Percentiles rank a stretch among this genome's conserved stretches.
Conservation (phyloP, 2,329 filamentous ascomycete genomes). For the Xylariaceae sp. region DNA sequence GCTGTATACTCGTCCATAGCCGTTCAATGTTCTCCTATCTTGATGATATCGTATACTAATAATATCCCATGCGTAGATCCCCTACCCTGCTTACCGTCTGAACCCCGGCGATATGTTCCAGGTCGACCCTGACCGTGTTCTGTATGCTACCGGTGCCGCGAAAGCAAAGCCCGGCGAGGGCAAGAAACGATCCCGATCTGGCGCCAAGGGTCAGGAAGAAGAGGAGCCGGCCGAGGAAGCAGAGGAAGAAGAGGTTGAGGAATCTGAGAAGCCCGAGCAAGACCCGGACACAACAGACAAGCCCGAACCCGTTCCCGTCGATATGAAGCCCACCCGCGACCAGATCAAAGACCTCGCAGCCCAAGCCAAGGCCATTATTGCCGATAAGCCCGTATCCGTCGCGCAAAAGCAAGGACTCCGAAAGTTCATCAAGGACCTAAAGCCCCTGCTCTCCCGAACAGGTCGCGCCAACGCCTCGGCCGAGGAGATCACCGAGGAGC, state of each 20-base stretch:
- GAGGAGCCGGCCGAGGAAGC: constrained; percentile 22
- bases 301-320: constrained; percentile 21
- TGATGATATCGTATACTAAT: constrained; percentile 5
- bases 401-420: constrained; percentile 73
- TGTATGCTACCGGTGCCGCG: constrained; percentile 76
- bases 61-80: constrained; percentile 57
- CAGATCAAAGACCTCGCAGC: constrained; percentile 48
- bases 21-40: neutral
- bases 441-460: constrained; percentile 55
- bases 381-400: constrained; percentile 53
- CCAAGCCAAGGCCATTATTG: constrained; percentile 57
- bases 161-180: constrained; percentile 43
- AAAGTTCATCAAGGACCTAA: constrained; percentile 61
- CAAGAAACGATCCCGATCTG: neutral
- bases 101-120: constrained; percentile 99
- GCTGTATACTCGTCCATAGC: neutral
- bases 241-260: constrained; percentile 21
- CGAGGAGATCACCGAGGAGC: constrained; percentile 47
- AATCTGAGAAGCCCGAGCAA: constrained; percentile 30
- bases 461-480: constrained; percentile 32
- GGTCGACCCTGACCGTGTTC: constrained; percentile 80
- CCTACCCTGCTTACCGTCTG: constrained; percentile 83
- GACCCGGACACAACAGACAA: constrained; percentile 36
- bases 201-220: constrained; percentile 22
- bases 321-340: constrained; percentile 30